Evolutionary conservation across 2,329 filamentous ascomycete species (phyloP).

Genomic region (Trichoderma afroharzianum): DNA sequence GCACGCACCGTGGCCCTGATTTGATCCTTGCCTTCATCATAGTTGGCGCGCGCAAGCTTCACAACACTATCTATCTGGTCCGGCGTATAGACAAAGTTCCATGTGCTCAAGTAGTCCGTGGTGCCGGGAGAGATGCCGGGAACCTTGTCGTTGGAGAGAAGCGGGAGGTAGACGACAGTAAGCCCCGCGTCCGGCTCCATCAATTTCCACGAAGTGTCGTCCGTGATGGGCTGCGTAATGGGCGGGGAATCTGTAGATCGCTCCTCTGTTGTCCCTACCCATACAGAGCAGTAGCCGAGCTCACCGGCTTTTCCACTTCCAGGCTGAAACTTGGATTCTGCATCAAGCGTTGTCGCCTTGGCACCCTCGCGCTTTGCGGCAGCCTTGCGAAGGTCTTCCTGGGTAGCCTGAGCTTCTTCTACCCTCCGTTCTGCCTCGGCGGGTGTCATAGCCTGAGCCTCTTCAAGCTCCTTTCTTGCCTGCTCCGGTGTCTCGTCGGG

Average conservation of each 20-base stretch:
- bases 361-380: slow-evolving; percentile 25
- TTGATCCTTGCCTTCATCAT: slow-evolving; percentile 73
- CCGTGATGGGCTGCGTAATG: slow-evolving; percentile 51
- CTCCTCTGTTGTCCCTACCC: slow-evolving; percentile 84
- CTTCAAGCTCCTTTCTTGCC: slow-evolving; percentile 61
- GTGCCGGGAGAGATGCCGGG: slow-evolving; percentile 77
- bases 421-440: slow-evolving; percentile 63
- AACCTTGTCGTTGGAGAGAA: slow-evolving; percentile 77
- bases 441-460: slow-evolving; percentile 58
- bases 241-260: slow-evolving; percentile 54
- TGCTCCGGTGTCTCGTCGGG: slow-evolving; percentile 54
- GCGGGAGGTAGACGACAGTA: slow-evolving; percentile 84
- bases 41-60: slow-evolving; percentile 79
- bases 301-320: slow-evolving; percentile 51
- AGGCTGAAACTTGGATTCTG: slow-evolving; percentile 38
- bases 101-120: slow-evolving; percentile 87
- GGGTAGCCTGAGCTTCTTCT: slow-evolving; percentile 52
- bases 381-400: slow-evolving; percentile 31
- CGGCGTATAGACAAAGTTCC: slow-evolving; percentile 96
- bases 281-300: slow-evolving; percentile 88
- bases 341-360: slow-evolving; percentile 24
- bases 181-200: slow-evolving; percentile 79
- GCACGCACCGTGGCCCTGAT: slow-evolving; percentile 76
- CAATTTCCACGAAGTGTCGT: slow-evolving; percentile 62
- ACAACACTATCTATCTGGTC: slow-evolving; percentile 86